phyloP scores from a whole-genome alignment of 2,329 filamentous ascomycete genomes.

The Diaporthe ilicicola region DNA sequence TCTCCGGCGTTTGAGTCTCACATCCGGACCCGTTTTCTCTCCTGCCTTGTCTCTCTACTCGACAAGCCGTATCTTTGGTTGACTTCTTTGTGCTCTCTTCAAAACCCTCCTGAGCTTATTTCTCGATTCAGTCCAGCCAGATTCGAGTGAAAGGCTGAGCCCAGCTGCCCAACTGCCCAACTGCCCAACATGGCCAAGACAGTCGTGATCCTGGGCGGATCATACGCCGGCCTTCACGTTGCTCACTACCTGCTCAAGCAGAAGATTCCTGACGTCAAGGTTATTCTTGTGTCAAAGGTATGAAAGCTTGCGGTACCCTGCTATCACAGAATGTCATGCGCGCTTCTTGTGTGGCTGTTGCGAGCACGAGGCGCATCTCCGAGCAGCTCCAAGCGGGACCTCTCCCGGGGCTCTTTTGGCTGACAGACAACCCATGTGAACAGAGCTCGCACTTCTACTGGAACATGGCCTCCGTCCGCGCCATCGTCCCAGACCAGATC shows the following conservation, averaged over 20 bases:
- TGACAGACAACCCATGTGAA: not conserved
- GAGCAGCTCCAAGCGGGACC: not conserved
- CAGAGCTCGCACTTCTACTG: constrained; percentile 67
- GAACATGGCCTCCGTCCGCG: constrained; percentile 65
- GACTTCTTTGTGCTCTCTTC: not conserved
- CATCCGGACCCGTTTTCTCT: not conserved
- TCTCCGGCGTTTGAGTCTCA: constrained; percentile 18
- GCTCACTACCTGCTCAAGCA: constrained; percentile 65
- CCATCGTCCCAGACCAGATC: constrained; percentile 59
- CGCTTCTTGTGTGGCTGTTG: not conserved
- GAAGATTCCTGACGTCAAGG: constrained; percentile 57
- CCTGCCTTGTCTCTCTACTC: not conserved
- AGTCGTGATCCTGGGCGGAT: constrained; percentile 63
- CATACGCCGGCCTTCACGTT: constrained; percentile 61
- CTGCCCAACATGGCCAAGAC: constrained; percentile 55
- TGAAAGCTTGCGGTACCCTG: constrained; percentile 18
- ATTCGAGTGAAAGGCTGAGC: not conserved
- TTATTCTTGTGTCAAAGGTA: constrained; percentile 65
- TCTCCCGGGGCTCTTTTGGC: not conserved
- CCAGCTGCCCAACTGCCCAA: not conserved
- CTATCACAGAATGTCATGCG: not conserved
- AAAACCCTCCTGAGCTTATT: not conserved
- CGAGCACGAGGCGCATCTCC: not conserved
- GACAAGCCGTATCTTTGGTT: not conserved
- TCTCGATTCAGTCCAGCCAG: not conserved